phyloP scores from a whole-genome alignment of 371 early-diverging fungal genomes.

The Mucor racemosus region DNA sequence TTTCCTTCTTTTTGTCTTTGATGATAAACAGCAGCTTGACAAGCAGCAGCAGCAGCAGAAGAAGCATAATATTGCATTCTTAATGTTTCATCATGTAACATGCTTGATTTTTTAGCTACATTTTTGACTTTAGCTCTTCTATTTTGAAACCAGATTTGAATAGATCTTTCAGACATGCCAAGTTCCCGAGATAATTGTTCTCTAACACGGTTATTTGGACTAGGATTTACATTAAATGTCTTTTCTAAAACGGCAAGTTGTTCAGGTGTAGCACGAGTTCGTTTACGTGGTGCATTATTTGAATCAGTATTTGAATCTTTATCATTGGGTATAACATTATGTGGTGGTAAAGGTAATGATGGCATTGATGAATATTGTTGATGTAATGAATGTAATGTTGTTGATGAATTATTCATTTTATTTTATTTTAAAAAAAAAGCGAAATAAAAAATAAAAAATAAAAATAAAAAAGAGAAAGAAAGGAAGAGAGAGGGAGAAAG shows the following conservation, averaged over 20 bases:
- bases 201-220: constrained; percentile 76
- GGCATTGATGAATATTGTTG: not conserved
- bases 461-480: not conserved
- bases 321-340: constrained; percentile 2
- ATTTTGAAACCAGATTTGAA: constrained; percentile 99
- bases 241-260: constrained; percentile 72
- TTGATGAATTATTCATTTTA: not conserved
- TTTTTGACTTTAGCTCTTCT: constrained; percentile 89
- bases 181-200: constrained; percentile 81
- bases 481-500: constrained; percentile 5
- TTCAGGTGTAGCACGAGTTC: constrained; percentile 69
- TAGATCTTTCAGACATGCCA: constrained; percentile 86
- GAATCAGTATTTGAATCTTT: not conserved
- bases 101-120: constrained; percentile 48
- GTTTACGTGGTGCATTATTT: constrained; percentile 45
- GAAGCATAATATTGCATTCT: constrained; percentile 35
- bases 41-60: constrained; percentile 33
- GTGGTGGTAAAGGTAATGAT: constrained; percentile 9
- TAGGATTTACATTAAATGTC: constrained; percentile 65
- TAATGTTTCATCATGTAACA: constrained; percentile 54
- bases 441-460: not conserved
- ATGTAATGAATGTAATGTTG: constrained; percentile 2
- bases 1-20: constrained; percentile 18
- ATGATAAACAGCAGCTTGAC: constrained; percentile 30
- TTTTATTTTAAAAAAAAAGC: not conserved